Base-by-base conservation (phyloP, 2,329 filamentous ascomycete species). In the Lasiodiplodia sp. region DNA sequence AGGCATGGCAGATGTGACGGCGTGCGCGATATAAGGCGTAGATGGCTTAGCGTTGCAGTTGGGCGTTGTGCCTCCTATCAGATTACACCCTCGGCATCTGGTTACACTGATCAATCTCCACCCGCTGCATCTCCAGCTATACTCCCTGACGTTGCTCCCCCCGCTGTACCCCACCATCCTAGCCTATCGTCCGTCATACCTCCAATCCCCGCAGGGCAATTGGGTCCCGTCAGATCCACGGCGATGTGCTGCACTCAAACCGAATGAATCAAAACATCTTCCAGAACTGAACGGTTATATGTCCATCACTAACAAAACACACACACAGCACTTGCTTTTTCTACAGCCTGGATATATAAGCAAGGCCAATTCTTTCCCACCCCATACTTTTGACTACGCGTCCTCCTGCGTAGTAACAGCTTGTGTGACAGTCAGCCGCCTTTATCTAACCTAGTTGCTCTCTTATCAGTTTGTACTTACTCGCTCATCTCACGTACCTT, bases 111-210 rank as follows among this genome's bases (percentile, higher is more conserved):
- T 3, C 58, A 31, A 62, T 49, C 57, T 62, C 57, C 47, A 34
- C 34, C 21, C 56, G 56, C 37, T n/a, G 57, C 23, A 23, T 18
- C 47, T 44, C 23, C 58, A 63, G 58, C 58, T 51, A 25, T 18
- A 23, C 4, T 23, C 3, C n/a, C 56, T 14, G 56, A 38, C 53
- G 53, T 18, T 11, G 55, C 28, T 28, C 28, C 28, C 28, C 28
- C 28, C 28, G 28, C 56, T 16, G 3, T 28, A 23, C 58, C 58
- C 47, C 38, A 8, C 23, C 58, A 63, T 51, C 58, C 58, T 51
- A 51, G 58, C 58, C 58, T 51, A 62, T 62, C 44, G 28, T 31
- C 44, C 58, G 44, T 47, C 58, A 63, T 63, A 52, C 25, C 31
- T 38, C 12, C 28, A 7, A 31, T 23, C 40, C 58, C 8, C 6